Percentiles rank a stretch among this genome's conserved stretches.
These are phyloP conservation scores for Orbilia quercus DNA, from an alignment of 2,329 filamentous ascomycete genomes.

Conservation along the genomic window DNA sequence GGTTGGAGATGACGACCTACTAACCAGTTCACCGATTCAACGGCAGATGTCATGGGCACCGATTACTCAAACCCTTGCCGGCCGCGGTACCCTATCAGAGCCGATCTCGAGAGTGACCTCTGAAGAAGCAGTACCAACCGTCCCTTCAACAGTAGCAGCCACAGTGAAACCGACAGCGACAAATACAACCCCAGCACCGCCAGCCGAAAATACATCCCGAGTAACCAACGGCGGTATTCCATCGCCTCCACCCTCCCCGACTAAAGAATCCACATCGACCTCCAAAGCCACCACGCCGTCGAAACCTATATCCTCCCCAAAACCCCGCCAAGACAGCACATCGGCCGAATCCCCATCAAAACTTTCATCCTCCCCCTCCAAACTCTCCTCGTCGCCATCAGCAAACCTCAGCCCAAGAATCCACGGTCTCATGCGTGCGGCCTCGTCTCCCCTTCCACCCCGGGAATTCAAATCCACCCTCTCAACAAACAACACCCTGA, in stretches of 20 bases:
- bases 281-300: conserved; percentile 16
- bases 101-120: conserved; percentile 10
- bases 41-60: conserved; percentile 54
- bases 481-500: conserved; percentile 21
- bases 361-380: conserved; percentile 40
- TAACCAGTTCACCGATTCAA: conserved; percentile 48
- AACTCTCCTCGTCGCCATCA: conserved; percentile 45
- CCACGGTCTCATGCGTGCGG: conserved; percentile 41
- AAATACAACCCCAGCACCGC: conserved; percentile 1
- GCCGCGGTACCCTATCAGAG: background rate
- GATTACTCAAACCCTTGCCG: conserved; percentile 38
- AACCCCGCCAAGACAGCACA: conserved; percentile 3
- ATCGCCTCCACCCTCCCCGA: conserved; percentile 52
- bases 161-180: conserved; percentile 1
- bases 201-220: conserved; percentile 22
- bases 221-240: conserved; percentile 53
- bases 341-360: conserved; percentile 21
- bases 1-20: conserved; percentile 35
- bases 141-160: background rate
- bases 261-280: conserved; percentile 25
- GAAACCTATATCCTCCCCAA: conserved; percentile 17
- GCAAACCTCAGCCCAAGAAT: conserved; percentile 23
- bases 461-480: conserved; percentile 47
- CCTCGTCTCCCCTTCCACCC: conserved; percentile 46
- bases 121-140: conserved; percentile 1